Evolutionary conservation across 2,329 filamentous ascomycete species (phyloP), one percentile per base, ranked within the genome.

Genomic region (Aureobasidium uvarum): DNA sequence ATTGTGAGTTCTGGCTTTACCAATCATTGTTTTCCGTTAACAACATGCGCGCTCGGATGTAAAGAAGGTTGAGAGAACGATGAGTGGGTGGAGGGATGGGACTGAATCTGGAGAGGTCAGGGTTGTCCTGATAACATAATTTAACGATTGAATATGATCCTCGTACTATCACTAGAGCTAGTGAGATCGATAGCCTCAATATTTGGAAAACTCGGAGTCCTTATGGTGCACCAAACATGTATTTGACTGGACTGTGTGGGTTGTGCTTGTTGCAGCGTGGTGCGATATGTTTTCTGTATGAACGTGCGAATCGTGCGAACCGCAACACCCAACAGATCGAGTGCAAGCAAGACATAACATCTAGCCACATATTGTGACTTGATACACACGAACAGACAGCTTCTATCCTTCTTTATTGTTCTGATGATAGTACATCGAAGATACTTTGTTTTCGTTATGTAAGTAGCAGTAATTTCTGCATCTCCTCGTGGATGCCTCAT

Each of bases 1-100:
- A 67, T 63, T 16, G 36, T 63, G 60, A 45, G 18, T 10, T 56
- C 33, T 46, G 36, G 14, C 25, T 54, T 51, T 55, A 58, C 45
- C 28, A 43, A 28, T 16, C 39, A 54, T 63, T 41, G 14, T 51
- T 39, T 14, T 39, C 11, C 14, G 46, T 38, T 5, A 8, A 10
- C 7, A 5, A 51, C 36, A 6, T 41, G 31, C 36, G 38, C 36
- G 23, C 38, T 38, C 16, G 16, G n/a, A 20, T 41, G 41, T 31
- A 36, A 14, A 51, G 33, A 23, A 28, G 43, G 58, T 50, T 51
- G 43, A 14, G 58, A 18, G 45, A 43, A 31, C 33, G 10, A 36
- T 31, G 20, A 48, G 38, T 43, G 14, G 25, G 43, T 60, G 56
- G 55, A 33, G n/a, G 16, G 11, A 13, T 23, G 31, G 20, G 58